Evolutionary conservation across 2,329 filamentous ascomycete species (phyloP).

Genomic region (Trichophyton schoenleinii): DNA sequence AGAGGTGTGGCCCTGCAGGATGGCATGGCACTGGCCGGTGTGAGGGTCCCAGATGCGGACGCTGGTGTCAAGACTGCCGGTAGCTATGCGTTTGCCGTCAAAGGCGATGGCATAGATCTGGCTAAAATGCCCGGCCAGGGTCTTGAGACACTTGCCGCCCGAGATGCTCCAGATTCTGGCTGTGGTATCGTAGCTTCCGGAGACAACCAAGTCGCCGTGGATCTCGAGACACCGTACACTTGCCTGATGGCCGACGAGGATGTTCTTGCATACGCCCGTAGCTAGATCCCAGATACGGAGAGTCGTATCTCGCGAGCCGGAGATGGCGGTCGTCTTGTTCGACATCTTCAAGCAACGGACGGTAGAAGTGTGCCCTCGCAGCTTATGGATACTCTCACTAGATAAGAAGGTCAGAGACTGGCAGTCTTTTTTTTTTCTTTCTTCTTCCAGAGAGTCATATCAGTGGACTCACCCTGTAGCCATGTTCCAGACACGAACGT

Average conservation of each 20-base stretch:
- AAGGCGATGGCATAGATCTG: constrained; percentile 99
- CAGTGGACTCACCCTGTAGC: constrained; percentile 57
- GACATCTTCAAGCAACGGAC: constrained; percentile 97
- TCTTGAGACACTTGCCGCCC: constrained; percentile 81
- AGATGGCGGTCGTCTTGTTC: constrained; percentile 85
- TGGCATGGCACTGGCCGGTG: constrained; percentile 75
- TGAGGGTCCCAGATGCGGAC: constrained; percentile 92
- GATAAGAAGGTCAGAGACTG: constrained; percentile 3
- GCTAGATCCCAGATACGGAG: constrained; percentile 95
- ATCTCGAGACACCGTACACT: constrained; percentile 97
- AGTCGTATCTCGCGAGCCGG: constrained; percentile 88
- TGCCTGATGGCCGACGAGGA: constrained; percentile 96
- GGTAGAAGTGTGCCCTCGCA: constrained; percentile 91
- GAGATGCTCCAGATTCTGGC: constrained; percentile 97
- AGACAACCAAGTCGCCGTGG: constrained; percentile 93
- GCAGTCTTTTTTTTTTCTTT: no score
- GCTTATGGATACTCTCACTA: constrained; percentile 63
- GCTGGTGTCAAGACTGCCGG: constrained; percentile 90
- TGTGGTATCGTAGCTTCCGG: constrained; percentile 93
- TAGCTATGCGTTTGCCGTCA: constrained; percentile 84
- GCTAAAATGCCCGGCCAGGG: constrained; percentile 86
- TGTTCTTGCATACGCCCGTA: constrained; percentile 78
- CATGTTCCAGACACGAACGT: constrained; percentile 95
- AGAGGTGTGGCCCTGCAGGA: constrained; percentile 92
- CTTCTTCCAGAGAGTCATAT: no score